A percentile compares a stretch with the other conserved stretches of the same genome.
Conservation (phyloP, 1,284 basidiomycete species). For the Erythrobasidium hasegawianum region DNA sequence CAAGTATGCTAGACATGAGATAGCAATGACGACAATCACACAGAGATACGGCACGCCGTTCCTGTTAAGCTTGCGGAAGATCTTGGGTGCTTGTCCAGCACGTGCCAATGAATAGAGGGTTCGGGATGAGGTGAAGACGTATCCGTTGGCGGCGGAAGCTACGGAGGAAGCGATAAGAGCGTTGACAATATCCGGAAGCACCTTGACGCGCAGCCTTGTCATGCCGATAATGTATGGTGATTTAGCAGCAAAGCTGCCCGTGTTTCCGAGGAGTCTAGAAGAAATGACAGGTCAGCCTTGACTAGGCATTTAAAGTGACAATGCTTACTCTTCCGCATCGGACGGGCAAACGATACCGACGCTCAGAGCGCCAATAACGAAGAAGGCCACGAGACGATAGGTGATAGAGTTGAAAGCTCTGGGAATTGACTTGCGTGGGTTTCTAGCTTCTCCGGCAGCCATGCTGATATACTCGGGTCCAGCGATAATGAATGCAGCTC, state of each 20-base stretch:
- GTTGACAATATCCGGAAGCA: slow-evolving; percentile 40
- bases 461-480: slow-evolving; percentile 45
- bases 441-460: slow-evolving; percentile 44
- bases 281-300: too few relatives aligned
- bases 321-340: slow-evolving; percentile 30
- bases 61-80: slow-evolving; percentile 42
- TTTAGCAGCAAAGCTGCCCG: slow-evolving; percentile 28
- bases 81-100: slow-evolving; percentile 40
- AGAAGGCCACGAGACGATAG: slow-evolving; percentile 46
- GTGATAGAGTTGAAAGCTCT: slow-evolving; percentile 46
- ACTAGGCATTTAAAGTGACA: background rate
- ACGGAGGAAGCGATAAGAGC: slow-evolving; percentile 37
- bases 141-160: slow-evolving; percentile 40
- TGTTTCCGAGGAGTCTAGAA: slow-evolving; percentile 6
- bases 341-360: slow-evolving; percentile 44
- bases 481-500: slow-evolving; percentile 45
- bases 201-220: slow-evolving; percentile 27
- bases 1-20: slow-evolving; percentile 40
- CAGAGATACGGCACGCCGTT: slow-evolving; percentile 43
- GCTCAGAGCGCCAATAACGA: slow-evolving; percentile 43
- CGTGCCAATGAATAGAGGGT: slow-evolving; percentile 40
- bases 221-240: slow-evolving; percentile 37
- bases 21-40: slow-evolving; percentile 31
- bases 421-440: slow-evolving; percentile 46
- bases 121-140: slow-evolving; percentile 38